Percentiles rank a stretch among this genome's conserved stretches.
Evolutionary conservation across 768 basidiomycete genomes (phyloP).

Genomic region (Auricularia auricula-judae): DNA sequence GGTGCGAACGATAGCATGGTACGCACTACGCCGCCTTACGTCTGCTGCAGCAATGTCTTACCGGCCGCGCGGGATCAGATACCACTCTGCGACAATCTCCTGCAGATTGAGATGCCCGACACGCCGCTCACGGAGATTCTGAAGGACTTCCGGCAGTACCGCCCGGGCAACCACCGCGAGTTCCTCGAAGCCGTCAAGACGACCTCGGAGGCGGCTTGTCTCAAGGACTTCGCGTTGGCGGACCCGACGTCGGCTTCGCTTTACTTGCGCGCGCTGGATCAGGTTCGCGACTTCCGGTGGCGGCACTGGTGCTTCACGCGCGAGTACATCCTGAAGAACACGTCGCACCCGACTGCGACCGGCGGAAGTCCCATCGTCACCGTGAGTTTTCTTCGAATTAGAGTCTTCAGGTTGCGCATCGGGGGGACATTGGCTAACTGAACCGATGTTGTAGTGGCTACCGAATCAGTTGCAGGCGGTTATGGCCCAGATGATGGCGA

Average conservation of each 20-base stretch:
- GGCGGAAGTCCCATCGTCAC: constrained; percentile 16
- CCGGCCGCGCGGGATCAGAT: constrained; percentile 13
- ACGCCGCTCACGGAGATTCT: constrained; percentile 21
- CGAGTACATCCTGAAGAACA: constrained; percentile 21
- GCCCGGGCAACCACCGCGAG: constrained; percentile 19
- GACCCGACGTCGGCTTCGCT: constrained; percentile 11
- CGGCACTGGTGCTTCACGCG: constrained; percentile 25
- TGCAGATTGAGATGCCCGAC: constrained; percentile 19
- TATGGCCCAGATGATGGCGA: no score
- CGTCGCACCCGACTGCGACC: constrained; percentile 19
- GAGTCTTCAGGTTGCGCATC: no score
- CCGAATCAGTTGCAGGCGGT: no score
- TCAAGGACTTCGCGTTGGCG: constrained; percentile 15
- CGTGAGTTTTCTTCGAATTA: no score
- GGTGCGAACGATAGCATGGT: constrained; percentile 18
- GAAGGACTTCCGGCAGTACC: constrained; percentile 21
- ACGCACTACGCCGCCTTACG: background rate
- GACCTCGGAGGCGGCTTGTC: constrained; percentile 8
- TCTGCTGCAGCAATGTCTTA: background rate
- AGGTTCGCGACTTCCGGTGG: constrained; percentile 21
- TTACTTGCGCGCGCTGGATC: constrained; percentile 17
- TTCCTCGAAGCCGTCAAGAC: constrained; percentile 18
- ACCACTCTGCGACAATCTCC: constrained; percentile 23
- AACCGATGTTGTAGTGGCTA: no score
- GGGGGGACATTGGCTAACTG: no score